phyloP scores from a whole-genome alignment of 2,329 filamentous ascomycete species.

The Epichloe amarillans region DNA sequence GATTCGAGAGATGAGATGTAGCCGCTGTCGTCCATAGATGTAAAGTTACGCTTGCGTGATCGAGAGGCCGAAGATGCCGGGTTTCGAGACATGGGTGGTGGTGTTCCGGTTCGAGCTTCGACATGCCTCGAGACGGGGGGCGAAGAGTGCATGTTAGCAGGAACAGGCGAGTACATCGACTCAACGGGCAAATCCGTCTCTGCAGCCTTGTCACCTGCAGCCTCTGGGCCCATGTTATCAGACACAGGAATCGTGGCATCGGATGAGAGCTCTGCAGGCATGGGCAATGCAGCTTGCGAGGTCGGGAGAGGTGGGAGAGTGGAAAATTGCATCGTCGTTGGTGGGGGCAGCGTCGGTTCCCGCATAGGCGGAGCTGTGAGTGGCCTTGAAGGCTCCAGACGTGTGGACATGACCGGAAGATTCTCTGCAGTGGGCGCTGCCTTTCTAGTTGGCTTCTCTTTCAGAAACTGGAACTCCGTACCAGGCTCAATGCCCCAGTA shows the following conservation, averaged over 20 bases:
- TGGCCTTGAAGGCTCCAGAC: conserved; percentile 37
- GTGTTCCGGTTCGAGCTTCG: conserved; percentile 54
- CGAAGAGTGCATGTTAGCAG: conserved; percentile 71
- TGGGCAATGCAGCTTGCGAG: conserved; percentile 23
- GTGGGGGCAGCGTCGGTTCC: conserved; percentile 36
- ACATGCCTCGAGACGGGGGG: conserved; percentile 59
- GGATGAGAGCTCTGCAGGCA: conserved; percentile 52
- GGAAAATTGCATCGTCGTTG: conserved; percentile 22
- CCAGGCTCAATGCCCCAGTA: conserved; percentile 94
- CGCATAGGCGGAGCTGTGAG: conserved; percentile 22
- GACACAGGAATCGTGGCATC: conserved; percentile 67
- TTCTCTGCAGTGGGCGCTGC: conserved; percentile 42
- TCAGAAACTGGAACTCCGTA: conserved; percentile 78
- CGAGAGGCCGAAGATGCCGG: conserved; percentile 50
- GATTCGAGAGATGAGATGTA: conserved; percentile 96
- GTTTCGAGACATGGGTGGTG: conserved; percentile 53
- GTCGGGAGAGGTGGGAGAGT: conserved; percentile 27
- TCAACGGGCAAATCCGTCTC: conserved; percentile 28
- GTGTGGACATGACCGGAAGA: conserved; percentile 42
- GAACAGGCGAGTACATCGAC: conserved; percentile 55
- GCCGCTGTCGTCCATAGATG: conserved; percentile 78
- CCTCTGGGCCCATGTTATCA: conserved; percentile 46
- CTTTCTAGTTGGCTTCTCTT: conserved; percentile 63
- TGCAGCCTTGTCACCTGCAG: conserved; percentile 26
- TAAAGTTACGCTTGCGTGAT: conserved; percentile 63